Evolutionary conservation across 2,329 filamentous ascomycete genomes (phyloP).

Genomic region (Trichoderma harzianum): DNA sequence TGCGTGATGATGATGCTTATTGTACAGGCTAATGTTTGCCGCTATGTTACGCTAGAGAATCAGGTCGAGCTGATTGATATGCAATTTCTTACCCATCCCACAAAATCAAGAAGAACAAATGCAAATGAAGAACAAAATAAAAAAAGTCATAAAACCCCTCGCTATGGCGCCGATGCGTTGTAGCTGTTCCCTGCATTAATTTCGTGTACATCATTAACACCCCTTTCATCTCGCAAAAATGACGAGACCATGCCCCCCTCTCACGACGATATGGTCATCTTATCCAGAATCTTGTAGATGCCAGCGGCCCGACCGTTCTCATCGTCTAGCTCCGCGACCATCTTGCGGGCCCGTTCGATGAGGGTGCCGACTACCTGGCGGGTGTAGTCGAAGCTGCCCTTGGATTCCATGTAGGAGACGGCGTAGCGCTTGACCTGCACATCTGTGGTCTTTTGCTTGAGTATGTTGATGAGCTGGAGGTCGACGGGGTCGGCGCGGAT

Average conservation of each 20-base stretch:
- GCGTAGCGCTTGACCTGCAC: conserved; percentile 90
- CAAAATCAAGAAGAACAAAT: neutral
- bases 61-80: neutral
- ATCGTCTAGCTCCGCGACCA: conserved; percentile 63
- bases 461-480: conserved; percentile 82
- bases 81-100: neutral
- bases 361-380: conserved; percentile 62
- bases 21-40: neutral
- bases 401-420: conserved; percentile 83
- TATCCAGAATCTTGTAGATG: conserved; percentile 66
- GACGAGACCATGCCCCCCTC: neutral
- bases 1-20: neutral
- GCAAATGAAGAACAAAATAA: neutral
- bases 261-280: conserved; percentile 46
- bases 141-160: neutral
- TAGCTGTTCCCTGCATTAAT: neutral
- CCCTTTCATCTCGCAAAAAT: neutral
- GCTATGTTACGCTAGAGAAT: neutral
- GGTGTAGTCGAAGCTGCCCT: conserved; percentile 86
- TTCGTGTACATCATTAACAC: neutral
- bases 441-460: conserved; percentile 84
- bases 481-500: conserved; percentile 74
- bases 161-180: neutral
- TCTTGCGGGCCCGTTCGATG: conserved; percentile 58
- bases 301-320: conserved; percentile 54